Percentiles rank a stretch among this genome's conserved stretches.
Conservation (phyloP, 192 early-diverging fungal species). For the Entophlyctis luteolus region DNA sequence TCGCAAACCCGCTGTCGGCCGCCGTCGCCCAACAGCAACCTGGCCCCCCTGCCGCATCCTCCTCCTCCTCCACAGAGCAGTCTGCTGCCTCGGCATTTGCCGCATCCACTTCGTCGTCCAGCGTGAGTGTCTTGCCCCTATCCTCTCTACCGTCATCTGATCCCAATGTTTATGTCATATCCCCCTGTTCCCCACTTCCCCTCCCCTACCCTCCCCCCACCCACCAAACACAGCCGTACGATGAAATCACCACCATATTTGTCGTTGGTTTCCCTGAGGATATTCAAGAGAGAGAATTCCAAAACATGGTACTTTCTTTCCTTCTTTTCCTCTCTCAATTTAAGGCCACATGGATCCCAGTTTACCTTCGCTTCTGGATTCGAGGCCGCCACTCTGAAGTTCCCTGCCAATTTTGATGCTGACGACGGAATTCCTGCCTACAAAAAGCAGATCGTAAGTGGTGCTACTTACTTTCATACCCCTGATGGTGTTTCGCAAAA, state of each 20-base stretch:
- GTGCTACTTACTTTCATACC: background rate
- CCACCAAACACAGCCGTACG: constrained; percentile 32
- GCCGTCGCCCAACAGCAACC: too few species aligned
- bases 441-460: constrained; percentile 24
- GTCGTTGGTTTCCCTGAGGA: constrained; percentile 99
- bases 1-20: too few species aligned
- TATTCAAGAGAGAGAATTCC: constrained; percentile 98
- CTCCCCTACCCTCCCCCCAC: background rate
- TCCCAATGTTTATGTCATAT: background rate
- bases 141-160: background rate
- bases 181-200: too few species aligned
- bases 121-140: background rate
- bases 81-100: too few species aligned
- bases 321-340: background rate
- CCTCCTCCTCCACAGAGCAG: too few species aligned
- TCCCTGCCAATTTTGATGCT: constrained; percentile 66
- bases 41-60: too few species aligned
- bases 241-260: constrained; percentile 99
- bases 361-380: constrained; percentile 97
- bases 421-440: constrained; percentile 28
- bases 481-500: background rate
- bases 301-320: constrained; percentile 71
- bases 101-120: background rate
- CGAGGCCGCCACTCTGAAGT: constrained; percentile 94
- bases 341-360: background rate